A percentile compares a stretch with the other conserved stretches of the same genome.
Conservation (phyloP, 1,284 basidiomycete genomes). For the Papiliotrema terrestris region DNA sequence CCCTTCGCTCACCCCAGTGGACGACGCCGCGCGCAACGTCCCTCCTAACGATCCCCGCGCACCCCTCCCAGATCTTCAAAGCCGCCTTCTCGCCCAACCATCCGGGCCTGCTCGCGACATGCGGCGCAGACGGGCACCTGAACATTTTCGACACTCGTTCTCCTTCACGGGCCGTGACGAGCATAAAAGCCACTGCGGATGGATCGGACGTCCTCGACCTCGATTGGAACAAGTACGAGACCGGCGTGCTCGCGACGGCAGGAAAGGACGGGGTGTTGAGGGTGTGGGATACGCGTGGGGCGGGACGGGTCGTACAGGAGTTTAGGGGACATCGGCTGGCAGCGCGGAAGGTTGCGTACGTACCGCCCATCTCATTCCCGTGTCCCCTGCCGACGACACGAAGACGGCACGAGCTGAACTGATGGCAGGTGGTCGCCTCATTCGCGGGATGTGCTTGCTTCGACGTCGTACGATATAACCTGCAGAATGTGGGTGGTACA, state of each 20-base stretch:
- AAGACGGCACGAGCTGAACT: background rate
- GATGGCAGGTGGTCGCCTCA: conserved; percentile 52
- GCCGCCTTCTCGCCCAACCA: conserved; percentile 88
- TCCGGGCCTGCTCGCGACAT: conserved; percentile 73
- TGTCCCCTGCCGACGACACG: background rate
- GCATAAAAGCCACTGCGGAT: conserved; percentile 4
- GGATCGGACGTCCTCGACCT: conserved; percentile 39
- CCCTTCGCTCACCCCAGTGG: conserved; percentile 65
- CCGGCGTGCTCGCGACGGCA: conserved; percentile 51
- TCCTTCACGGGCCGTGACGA: conserved; percentile 31
- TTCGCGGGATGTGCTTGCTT: conserved; percentile 62
- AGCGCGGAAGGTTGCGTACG: conserved; percentile 50
- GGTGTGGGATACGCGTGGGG: conserved; percentile 49
- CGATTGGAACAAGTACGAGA: conserved; percentile 59
- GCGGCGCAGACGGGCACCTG: conserved; percentile 77
- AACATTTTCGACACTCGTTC: conserved; percentile 74
- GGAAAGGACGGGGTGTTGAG: conserved; percentile 52
- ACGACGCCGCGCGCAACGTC: conserved; percentile 73
- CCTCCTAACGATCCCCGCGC: conserved; percentile 72
- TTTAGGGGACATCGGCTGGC: conserved; percentile 53
- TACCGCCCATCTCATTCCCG: background rate
- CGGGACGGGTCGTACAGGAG: conserved; percentile 17
- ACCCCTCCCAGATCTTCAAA: conserved; percentile 65
- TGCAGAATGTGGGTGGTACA: conserved; percentile 69
- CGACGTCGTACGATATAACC: conserved; percentile 81